phyloP scores from a whole-genome alignment of 1,284 basidiomycete species.

The Ustilago trichophora region DNA sequence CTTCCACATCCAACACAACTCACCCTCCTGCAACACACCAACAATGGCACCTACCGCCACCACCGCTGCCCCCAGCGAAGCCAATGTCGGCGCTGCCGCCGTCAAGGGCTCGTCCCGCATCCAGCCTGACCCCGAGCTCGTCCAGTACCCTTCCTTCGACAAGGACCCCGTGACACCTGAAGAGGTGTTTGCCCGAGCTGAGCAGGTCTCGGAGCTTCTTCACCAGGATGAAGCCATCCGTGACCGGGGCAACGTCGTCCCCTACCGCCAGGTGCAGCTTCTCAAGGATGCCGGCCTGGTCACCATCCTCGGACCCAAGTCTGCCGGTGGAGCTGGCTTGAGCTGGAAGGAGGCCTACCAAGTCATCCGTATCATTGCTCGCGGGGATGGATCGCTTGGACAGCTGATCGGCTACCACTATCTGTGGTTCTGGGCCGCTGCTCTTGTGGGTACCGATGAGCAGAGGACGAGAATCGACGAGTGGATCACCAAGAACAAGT shows the following conservation, averaged over 20 bases:
- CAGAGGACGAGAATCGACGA: slow-evolving; percentile 46
- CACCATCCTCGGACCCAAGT: slow-evolving; percentile 58
- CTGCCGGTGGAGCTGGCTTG: slow-evolving; percentile 58
- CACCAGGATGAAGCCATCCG: slow-evolving; percentile 61
- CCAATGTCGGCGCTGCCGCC: slow-evolving; percentile 4
- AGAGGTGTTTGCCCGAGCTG: slow-evolving; percentile 57
- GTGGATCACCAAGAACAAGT: slow-evolving; percentile 53
- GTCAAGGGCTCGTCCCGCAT: slow-evolving; percentile 48
- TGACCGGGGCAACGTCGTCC: slow-evolving; percentile 63
- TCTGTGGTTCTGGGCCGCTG: slow-evolving; percentile 61
- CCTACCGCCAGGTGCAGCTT: slow-evolving; percentile 63
- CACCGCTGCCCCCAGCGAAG: slow-evolving; percentile 10
- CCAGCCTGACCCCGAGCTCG: slow-evolving; percentile 56
- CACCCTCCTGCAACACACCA: background rate
- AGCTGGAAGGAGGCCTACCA: slow-evolving; percentile 59
- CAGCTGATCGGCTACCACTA: slow-evolving; percentile 58
- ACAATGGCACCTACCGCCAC: slow-evolving; percentile 51
- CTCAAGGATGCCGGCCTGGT: slow-evolving; percentile 64
- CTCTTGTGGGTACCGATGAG: slow-evolving; percentile 60
- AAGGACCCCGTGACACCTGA: slow-evolving; percentile 49
- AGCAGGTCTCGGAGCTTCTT: slow-evolving; percentile 59
- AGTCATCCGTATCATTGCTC: slow-evolving; percentile 58
- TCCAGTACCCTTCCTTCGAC: slow-evolving; percentile 55
- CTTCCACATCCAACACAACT: too few species aligned
- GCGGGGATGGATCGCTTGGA: slow-evolving; percentile 61